Evolutionary conservation across 495 filamentous ascomycete genomes (phyloP).

Genomic region (Penicillium dipodomyicola): DNA sequence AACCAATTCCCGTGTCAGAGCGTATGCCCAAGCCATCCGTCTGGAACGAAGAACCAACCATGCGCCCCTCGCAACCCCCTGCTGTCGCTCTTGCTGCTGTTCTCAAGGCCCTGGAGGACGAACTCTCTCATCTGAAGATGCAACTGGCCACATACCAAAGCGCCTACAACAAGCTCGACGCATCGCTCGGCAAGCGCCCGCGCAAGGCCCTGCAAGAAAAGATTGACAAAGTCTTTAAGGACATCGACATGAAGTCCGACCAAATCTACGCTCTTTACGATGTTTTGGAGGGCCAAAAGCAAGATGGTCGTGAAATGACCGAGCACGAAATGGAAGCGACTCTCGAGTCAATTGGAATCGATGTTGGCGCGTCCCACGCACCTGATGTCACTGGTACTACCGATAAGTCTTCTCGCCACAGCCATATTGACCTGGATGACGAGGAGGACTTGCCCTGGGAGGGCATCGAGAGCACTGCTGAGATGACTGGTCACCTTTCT

Average conservation of each 20-base stretch:
- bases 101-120: constrained; percentile 77
- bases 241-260: constrained; percentile 76
- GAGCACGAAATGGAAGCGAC: constrained; percentile 68
- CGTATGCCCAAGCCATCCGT: constrained; percentile 51
- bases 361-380: constrained; percentile 27
- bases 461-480: constrained; percentile 52
- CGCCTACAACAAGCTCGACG: constrained; percentile 66
- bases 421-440: constrained; percentile 35
- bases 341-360: constrained; percentile 56
- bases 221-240: constrained; percentile 61
- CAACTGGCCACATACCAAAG: constrained; percentile 56
- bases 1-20: constrained; percentile 69
- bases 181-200: constrained; percentile 63
- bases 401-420: constrained; percentile 32
- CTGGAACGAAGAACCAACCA: constrained; percentile 67
- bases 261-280: constrained; percentile 89
- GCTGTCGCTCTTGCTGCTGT: constrained; percentile 74
- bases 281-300: constrained; percentile 79
- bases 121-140: constrained; percentile 75
- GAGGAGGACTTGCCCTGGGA: constrained; percentile 52
- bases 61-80: constrained; percentile 74
- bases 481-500: constrained; percentile 39
- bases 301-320: constrained; percentile 61
- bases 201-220: constrained; percentile 62
- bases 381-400: constrained; percentile 37